Evolutionary conservation across 208 protist genomes (phyloP).

Genomic region (Acanthamoeba divionensis): DNA sequence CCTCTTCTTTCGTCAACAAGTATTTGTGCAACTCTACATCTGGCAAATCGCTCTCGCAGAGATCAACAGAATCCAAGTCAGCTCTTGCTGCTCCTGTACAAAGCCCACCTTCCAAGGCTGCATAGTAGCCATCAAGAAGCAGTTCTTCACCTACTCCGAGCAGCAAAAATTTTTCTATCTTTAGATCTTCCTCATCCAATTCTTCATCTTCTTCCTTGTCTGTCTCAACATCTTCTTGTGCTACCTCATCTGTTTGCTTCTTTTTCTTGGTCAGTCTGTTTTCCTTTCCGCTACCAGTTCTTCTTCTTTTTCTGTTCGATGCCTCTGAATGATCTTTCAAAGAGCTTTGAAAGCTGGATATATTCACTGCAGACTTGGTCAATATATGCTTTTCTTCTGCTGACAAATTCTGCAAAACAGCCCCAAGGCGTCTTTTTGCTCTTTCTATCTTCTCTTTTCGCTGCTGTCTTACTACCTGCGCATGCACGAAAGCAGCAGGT

Average conservation of each 20-base stretch:
- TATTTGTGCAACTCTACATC: background rate
- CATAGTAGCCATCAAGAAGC: background rate
- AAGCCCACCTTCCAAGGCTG: background rate
- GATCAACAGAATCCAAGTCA: background rate
- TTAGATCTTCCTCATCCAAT: constrained; percentile 3
- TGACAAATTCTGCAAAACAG: no score
- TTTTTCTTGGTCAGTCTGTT: no score
- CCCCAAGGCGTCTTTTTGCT: no score
- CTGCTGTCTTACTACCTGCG: no score
- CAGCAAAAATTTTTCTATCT: background rate
- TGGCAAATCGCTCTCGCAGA: background rate
- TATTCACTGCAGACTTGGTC: no score
- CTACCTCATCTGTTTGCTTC: no score
- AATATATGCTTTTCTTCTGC: no score
- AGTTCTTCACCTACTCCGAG: background rate
- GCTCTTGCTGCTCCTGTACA: background rate
- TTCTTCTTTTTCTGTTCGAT: background rate
- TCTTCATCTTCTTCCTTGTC: background rate
- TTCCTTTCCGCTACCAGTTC: background rate
- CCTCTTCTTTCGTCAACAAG: background rate
- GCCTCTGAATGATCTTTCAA: no score
- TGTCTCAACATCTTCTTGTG: no score
- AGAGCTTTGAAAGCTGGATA: no score
- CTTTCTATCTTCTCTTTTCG: no score
- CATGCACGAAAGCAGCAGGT: no score